Conservation (phyloP, 2,329 filamentous ascomycete species). For the Aspergillus costaricaensis region DNA sequence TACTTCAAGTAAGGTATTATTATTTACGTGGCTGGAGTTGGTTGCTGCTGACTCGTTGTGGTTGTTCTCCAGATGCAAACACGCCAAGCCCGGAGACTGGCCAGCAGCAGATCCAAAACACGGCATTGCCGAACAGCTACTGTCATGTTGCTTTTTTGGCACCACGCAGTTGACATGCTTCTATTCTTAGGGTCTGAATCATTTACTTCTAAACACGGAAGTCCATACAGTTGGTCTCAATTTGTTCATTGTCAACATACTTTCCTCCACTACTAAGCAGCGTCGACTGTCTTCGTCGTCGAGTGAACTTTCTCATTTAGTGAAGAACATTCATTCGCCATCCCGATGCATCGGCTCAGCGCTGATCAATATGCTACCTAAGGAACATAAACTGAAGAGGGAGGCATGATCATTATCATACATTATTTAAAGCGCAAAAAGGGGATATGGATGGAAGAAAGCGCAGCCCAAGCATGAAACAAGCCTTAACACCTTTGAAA, state of each 20-base stretch:
- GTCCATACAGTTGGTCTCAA: background rate
- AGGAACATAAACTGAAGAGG: background rate
- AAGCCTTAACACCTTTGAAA: background rate
- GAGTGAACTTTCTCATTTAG: background rate
- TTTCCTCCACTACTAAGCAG: background rate
- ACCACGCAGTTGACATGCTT: no score
- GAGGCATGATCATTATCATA: constrained; percentile 2
- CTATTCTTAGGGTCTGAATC: background rate
- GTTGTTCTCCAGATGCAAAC: constrained; percentile 22
- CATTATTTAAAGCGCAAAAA: background rate
- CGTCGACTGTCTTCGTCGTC: background rate
- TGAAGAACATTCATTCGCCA: background rate
- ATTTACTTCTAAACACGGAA: background rate
- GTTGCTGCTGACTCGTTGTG: background rate
- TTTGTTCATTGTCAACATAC: background rate
- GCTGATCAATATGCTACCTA: background rate
- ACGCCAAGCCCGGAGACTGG: constrained; percentile 26
- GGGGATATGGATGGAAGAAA: background rate
- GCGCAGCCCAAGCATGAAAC: background rate
- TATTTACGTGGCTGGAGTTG: background rate
- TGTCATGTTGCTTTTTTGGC: background rate
- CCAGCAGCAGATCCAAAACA: background rate
- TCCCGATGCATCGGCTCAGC: background rate
- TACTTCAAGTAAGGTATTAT: background rate
- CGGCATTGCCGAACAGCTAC: background rate